Evolutionary conservation across 306 rosid genomes (phyloP), one percentile per base, ranked within the genome.

Genomic region (Fragaria nilgerrensis): DNA sequence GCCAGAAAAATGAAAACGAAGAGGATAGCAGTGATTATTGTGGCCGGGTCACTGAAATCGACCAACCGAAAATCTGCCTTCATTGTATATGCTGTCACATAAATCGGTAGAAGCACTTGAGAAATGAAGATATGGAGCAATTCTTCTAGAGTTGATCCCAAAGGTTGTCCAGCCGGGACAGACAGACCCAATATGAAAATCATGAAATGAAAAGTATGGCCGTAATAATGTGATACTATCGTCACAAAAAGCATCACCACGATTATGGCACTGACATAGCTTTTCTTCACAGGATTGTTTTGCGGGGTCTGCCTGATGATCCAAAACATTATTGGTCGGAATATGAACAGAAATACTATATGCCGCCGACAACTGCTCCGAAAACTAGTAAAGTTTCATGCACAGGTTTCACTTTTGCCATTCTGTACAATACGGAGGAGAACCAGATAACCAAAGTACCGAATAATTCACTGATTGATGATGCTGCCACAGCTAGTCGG

Each of bases 161-260:
- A 58, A 1, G 96, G 96, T 2, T 90, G 96, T 32, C 95, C 96
- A 2, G 75, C 93, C 0, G 96, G 98, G 19, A 87, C 73, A 7
- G 94, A 88, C 85, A 93, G 27, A 11, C 94, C 98, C 64, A 90
- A 34, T 1, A 84, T 4, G 65, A 82, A 91, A 58, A 91, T 84
- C 9, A 90, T 88, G 1, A 85, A 47, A 15, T 84, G 77, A 13
- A 63, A 52, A 19, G 17, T 27, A 14, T 81, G 83, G 32, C 84
- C 84, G 20, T 82, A 52, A 0, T 15, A 27, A 64, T 77, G 22
- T 0, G 90, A 65, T 0, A 75, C 41, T 37, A 85, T 50, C 1
- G 78, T 52, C 0, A 82, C 9, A 0, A 75, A 2, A 0, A 93
- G 36, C 3, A 58, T 77, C 4, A 84, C 0, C 0, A 71, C 47